phyloP scores from a whole-genome alignment of 116 monocot species.

The Trichopus zeylanicus region DNA sequence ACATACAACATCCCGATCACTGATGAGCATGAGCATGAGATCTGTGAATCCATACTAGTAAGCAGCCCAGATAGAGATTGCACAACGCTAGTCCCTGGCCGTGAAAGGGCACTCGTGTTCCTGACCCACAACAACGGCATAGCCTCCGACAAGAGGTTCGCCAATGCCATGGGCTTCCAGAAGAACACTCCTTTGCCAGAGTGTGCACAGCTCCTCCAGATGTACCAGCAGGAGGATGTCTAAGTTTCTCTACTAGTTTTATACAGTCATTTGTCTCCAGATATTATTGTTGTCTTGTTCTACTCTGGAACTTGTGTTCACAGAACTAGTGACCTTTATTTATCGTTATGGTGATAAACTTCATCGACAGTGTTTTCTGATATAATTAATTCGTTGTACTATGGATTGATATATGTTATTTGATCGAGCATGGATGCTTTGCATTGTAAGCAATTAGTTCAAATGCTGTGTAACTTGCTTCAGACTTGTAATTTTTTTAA shows the following conservation, averaged over 20 bases:
- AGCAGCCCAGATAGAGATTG: conserved; percentile 52
- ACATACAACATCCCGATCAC: conserved; percentile 45
- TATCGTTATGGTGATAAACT: too few relatives aligned
- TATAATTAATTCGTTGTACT: too few relatives aligned
- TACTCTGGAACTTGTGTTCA: too few relatives aligned
- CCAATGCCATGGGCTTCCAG: conserved; percentile 49
- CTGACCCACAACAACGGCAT: conserved; percentile 60
- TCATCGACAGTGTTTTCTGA: too few relatives aligned
- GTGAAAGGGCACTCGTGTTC: conserved; percentile 57
- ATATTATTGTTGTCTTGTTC: too few relatives aligned
- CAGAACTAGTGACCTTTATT: too few relatives aligned
- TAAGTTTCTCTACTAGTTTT: neutral
- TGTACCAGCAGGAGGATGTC: conserved; percentile 27
- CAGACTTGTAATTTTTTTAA: too few relatives aligned
- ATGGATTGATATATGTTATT: too few relatives aligned
- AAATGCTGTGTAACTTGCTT: too few relatives aligned
- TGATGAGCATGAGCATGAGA: conserved; percentile 48
- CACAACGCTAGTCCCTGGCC: conserved; percentile 24
- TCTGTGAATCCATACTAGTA: conserved; percentile 50
- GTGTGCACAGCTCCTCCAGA: conserved; percentile 38
- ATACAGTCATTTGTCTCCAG: too few relatives aligned
- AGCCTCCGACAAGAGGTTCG: conserved; percentile 31
- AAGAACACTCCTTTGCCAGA: conserved; percentile 13
- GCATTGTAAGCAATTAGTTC: too few relatives aligned
- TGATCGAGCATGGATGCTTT: too few relatives aligned